phyloP scores from a whole-genome alignment of 1,284 basidiomycete genomes.

The Hemileia vastatrix region DNA sequence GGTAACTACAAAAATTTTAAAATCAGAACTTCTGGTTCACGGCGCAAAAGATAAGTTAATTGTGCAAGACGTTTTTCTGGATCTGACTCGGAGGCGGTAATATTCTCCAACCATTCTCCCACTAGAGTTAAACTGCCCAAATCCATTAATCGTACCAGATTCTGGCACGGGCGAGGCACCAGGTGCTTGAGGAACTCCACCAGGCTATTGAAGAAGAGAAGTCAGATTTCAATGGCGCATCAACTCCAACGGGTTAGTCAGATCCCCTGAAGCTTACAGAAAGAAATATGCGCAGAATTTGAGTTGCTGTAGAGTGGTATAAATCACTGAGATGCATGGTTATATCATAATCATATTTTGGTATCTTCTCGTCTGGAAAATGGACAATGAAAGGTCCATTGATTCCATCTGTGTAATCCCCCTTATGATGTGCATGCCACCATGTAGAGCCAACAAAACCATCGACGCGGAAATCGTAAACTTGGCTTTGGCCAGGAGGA shows the following conservation, averaged over 20 bases:
- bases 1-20: conserved; percentile 5
- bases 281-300: conserved; percentile 9
- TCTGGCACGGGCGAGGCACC: conserved; percentile 19
- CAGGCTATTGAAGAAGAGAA: conserved; percentile 4
- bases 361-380: too few species aligned
- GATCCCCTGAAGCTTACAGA: too few species aligned
- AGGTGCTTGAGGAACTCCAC: conserved; percentile 6
- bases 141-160: conserved; percentile 18
- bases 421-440: conserved; percentile 25
- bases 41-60: too few species aligned
- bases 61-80: too few species aligned
- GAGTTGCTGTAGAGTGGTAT: conserved; percentile 14
- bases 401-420: conserved; percentile 17
- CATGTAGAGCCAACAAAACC: conserved; percentile 26
- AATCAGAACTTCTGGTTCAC: not conserved
- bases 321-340: conserved; percentile 21
- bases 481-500: too few species aligned
- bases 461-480: conserved; percentile 25
- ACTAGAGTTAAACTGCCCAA: conserved; percentile 23
- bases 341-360: conserved; percentile 19
- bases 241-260: too few species aligned
- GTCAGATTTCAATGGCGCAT: too few species aligned
- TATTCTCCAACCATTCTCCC: too few species aligned
- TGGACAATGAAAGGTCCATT: conserved; percentile 20
- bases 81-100: too few species aligned